Percentiles rank a stretch among this genome's conserved stretches.
These are phyloP conservation scores for Bryum argenteum DNA, from an alignment of 225 moss, liverwort and hornwort genomes.

Conservation along the genomic window DNA sequence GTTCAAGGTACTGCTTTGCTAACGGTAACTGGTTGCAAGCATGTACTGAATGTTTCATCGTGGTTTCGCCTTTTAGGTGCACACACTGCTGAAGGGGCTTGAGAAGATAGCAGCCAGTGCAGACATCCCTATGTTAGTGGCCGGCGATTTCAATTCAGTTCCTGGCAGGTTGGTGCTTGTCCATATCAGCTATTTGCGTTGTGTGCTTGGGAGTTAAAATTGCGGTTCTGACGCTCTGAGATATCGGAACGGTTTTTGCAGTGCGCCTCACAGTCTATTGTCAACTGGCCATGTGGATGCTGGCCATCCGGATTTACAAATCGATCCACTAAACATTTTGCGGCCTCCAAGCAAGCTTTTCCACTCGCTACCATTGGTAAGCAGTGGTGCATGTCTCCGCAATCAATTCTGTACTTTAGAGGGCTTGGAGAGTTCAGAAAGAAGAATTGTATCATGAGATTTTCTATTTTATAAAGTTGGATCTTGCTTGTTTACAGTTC, in stretches of 20 bases:
- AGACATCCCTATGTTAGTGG: conserved; percentile 98
- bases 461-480: no score
- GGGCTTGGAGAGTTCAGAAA: no score
- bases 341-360: conserved; percentile 93
- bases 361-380: conserved; percentile 89
- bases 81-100: conserved; percentile 89
- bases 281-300: conserved; percentile 91
- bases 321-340: conserved; percentile 94
- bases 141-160: conserved; percentile 94
- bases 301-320: conserved; percentile 83
- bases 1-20: background rate
- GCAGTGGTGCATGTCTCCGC: no score
- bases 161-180: conserved; percentile 74
- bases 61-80: conserved; percentile 57
- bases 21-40: conserved; percentile 10
- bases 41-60: conserved; percentile 1
- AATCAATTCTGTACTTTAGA: no score
- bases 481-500: background rate
- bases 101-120: conserved; percentile 99
- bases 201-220: background rate
- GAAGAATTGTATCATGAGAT: no score
- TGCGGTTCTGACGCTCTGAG: conserved; percentile 28
- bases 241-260: conserved; percentile 41
- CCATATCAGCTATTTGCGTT: background rate
- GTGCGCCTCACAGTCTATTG: conserved; percentile 91